phyloP scores from a whole-genome alignment of 371 early-diverging fungal species.

The Mucor circinelloides region DNA sequence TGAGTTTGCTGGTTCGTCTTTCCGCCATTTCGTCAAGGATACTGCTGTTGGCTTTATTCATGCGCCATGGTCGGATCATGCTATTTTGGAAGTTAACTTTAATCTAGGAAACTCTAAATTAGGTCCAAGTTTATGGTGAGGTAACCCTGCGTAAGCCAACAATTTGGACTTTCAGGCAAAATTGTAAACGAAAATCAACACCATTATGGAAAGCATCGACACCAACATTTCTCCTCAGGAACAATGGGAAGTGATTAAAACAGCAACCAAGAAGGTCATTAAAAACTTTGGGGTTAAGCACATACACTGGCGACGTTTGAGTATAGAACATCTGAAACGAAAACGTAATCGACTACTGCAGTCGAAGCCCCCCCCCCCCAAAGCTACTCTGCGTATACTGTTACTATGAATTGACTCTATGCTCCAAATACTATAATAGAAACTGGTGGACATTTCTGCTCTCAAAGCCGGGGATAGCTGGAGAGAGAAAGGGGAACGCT shows the following conservation, averaged over 20 bases:
- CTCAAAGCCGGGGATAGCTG: too few species aligned
- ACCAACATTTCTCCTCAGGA: too few species aligned
- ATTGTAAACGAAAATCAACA: neutral
- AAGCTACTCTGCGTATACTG: neutral
- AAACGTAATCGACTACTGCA: too few species aligned
- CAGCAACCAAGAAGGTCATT: neutral
- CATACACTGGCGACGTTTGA: too few species aligned
- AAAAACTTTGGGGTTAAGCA: neutral
- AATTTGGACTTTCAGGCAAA: neutral
- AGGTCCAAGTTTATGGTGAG: neutral
- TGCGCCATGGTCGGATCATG: conserved; percentile 8
- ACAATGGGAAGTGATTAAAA: neutral
- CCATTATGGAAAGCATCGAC: neutral
- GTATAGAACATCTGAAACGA: too few species aligned
- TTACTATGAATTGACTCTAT: neutral
- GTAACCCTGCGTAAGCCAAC: neutral
- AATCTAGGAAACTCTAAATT: too few species aligned
- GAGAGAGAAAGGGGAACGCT: too few species aligned
- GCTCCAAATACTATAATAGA: neutral
- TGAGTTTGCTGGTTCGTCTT: neutral
- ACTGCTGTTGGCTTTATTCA: neutral
- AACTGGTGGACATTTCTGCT: neutral
- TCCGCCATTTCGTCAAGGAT: neutral
- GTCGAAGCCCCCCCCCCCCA: neutral
- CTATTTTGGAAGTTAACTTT: neutral